Percentiles rank a stretch among this genome's conserved stretches.
phyloP scores from a whole-genome alignment of 495 filamentous ascomycete genomes.

The Eremomyces bilateralis region DNA sequence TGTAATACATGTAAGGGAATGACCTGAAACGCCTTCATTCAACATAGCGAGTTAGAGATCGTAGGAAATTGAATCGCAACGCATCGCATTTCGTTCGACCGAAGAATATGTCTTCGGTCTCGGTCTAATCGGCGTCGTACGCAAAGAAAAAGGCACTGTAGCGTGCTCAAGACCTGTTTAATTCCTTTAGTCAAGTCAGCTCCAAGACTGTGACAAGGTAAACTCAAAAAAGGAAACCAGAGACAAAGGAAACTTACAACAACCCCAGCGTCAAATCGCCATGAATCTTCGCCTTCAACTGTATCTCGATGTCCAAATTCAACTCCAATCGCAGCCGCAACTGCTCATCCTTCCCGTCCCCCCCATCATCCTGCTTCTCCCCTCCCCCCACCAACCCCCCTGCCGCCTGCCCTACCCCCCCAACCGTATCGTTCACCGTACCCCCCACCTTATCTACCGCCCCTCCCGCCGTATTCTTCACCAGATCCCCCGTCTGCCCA shows the following conservation, averaged over 20 bases:
- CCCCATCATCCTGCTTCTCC: constrained; percentile 13
- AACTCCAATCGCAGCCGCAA: constrained; percentile 58
- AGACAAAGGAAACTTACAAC: constrained; percentile 36
- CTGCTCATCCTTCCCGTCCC: constrained; percentile 37
- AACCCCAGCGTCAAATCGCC: constrained; percentile 72
- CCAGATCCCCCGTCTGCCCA: constrained; percentile 18
- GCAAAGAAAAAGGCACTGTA: not conserved
- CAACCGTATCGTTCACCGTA: constrained; percentile 15
- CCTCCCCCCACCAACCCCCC: constrained; percentile 15
- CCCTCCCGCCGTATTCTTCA: constrained; percentile 20
- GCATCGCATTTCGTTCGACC: too few relatives aligned
- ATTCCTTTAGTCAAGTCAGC: too few relatives aligned
- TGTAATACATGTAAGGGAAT: too few relatives aligned
- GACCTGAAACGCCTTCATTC: too few relatives aligned
- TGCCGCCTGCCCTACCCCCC: constrained; percentile 19
- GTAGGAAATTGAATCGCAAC: too few relatives aligned
- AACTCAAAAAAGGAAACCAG: not conserved
- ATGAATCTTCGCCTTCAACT: constrained; percentile 80
- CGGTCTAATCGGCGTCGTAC: too few relatives aligned
- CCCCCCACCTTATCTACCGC: constrained; percentile 13
- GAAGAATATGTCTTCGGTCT: too few relatives aligned
- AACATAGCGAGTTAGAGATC: too few relatives aligned
- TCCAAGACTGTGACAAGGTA: too few relatives aligned
- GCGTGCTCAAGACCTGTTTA: too few relatives aligned
- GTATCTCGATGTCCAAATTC: constrained; percentile 75